A percentile compares a stretch with the other conserved stretches of the same genome.
Evolutionary conservation across 208 protist genomes (phyloP).

Genomic region (Crithidia expoeki): DNA sequence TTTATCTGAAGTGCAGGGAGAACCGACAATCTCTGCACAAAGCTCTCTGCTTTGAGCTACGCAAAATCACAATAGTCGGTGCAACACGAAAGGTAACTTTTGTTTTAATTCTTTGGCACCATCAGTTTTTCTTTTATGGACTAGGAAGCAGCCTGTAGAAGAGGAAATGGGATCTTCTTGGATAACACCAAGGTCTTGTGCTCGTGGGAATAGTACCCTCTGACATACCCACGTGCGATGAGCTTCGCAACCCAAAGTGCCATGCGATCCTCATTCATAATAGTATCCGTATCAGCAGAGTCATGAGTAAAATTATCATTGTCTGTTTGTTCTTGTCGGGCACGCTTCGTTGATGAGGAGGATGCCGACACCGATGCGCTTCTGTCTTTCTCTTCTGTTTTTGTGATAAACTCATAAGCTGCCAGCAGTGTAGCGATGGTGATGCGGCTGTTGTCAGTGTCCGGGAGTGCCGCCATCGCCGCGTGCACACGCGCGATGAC

Average conservation of each 20-base stretch:
- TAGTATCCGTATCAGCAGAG: constrained; percentile 16
- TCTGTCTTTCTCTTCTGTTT: constrained; percentile 19
- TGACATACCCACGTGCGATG: constrained; percentile 67
- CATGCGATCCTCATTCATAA: constrained; percentile 73
- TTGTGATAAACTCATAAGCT: constrained; percentile 44
- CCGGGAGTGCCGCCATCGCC: constrained; percentile 41
- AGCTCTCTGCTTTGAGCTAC: no score
- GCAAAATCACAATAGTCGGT: no score
- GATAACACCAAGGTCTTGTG: constrained; percentile 83
- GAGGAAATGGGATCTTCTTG: constrained; percentile 69
- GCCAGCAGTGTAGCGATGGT: constrained; percentile 59
- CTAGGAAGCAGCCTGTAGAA: constrained; percentile 30
- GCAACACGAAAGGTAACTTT: no score
- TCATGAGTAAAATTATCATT: background rate
- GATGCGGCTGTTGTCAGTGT: constrained; percentile 75
- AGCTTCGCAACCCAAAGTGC: constrained; percentile 71
- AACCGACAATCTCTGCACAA: no score
- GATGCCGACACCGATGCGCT: background rate
- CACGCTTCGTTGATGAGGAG: constrained; percentile 22
- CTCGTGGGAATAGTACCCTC: constrained; percentile 85
- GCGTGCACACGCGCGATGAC: constrained; percentile 67
- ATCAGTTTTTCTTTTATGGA: no score
- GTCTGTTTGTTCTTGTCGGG: constrained; percentile 2
- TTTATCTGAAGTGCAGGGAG: no score
- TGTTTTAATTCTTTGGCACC: no score